Evolutionary conservation across 2,329 filamentous ascomycete genomes (phyloP), one percentile per base, ranked within the genome.

Genomic region (Aureobasidium vineae): DNA sequence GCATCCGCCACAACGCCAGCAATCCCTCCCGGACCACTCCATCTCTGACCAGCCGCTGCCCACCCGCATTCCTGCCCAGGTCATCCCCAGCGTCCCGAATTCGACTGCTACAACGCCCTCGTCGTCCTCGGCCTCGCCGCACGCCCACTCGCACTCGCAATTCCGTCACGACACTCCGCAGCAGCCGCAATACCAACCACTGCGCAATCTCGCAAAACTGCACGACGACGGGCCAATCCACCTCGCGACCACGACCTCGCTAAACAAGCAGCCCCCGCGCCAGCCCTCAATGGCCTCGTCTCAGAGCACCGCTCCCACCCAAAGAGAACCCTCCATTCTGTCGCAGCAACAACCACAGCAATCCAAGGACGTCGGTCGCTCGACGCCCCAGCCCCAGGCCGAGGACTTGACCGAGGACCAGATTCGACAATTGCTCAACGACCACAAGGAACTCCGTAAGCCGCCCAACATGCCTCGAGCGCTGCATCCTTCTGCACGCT

Each of bases 391-490:
- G 65, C 80, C 80, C 45, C 68, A 74, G 23, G 71, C 74, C 21
- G 75, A 76, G 54, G 79, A 82, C 23, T 78, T 82, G 78, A 76
- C 77, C 5, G 79, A 82, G 13, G 81, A 83, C 19, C 81, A 83
- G 21, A 72, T 81, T 45, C 74, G 74, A 36, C 77, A 81, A 69
- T 71, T 83, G 70, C 71, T 80, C 63, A 83, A 82, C 68, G 81
- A 83, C 38, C 79, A 83, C 69, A 81, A 82, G 57, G 78, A 82
- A 66, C 72, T 83, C 68, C 79, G 81, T 83, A 74, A 77, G 80
- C 71, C 50, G 43, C 23, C 41, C 21, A 11, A 43, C 15, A 16
- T 13, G 5, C 19, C 33, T 43, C 16, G 19, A n/a, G 19, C 33
- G 40, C 59, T 63, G 41, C 73, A 66, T 33, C 36, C 23, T 2